A percentile compares a stretch with the other conserved stretches of the same genome.
These are phyloP conservation scores for Eimeria tenella DNA, from an alignment of 169 alveolate genomes.

Conservation along the genomic window DNA sequence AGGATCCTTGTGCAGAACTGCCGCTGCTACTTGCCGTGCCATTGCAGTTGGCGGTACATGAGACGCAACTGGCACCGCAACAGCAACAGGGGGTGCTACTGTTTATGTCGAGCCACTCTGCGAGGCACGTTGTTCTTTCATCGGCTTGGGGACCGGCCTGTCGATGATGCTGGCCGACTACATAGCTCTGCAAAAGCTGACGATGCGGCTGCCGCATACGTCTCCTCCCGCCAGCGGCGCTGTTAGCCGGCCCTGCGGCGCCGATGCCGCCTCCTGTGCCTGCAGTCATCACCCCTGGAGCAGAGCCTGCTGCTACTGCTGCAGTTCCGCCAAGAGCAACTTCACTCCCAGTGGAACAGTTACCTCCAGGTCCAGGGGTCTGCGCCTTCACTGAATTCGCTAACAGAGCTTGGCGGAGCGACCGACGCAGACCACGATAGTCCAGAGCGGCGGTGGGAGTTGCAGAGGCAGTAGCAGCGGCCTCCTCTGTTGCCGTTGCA, in stretches of 20 bases:
- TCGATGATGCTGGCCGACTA: slow-evolving; percentile 63
- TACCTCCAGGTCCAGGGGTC: not conserved
- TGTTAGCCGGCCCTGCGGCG: not conserved
- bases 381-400: slow-evolving; percentile 73
- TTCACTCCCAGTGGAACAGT: slow-evolving; percentile 26
- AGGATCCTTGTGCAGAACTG: not conserved
- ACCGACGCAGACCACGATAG: slow-evolving; percentile 59
- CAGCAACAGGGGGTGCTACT: slow-evolving; percentile 51
- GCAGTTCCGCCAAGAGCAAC: not conserved
- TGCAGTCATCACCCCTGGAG: not conserved
- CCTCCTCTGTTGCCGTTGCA: slow-evolving; percentile 1
- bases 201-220: slow-evolving; percentile 73
- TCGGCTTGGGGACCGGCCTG: slow-evolving; percentile 59
- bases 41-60: slow-evolving; percentile 36
- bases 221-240: slow-evolving; percentile 50
- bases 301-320: slow-evolving; percentile 25
- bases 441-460: slow-evolving; percentile 15
- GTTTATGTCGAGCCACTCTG: slow-evolving; percentile 57
- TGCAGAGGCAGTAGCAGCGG: slow-evolving; percentile 15
- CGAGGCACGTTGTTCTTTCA: slow-evolving; percentile 47
- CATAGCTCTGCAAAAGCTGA: slow-evolving; percentile 65
- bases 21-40: not conserved
- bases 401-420: slow-evolving; percentile 67
- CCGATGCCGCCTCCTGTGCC: not conserved
- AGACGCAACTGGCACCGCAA: slow-evolving; percentile 53